phyloP scores from a whole-genome alignment of 106 monocot genomes.

The Dendrobium officinale region DNA sequence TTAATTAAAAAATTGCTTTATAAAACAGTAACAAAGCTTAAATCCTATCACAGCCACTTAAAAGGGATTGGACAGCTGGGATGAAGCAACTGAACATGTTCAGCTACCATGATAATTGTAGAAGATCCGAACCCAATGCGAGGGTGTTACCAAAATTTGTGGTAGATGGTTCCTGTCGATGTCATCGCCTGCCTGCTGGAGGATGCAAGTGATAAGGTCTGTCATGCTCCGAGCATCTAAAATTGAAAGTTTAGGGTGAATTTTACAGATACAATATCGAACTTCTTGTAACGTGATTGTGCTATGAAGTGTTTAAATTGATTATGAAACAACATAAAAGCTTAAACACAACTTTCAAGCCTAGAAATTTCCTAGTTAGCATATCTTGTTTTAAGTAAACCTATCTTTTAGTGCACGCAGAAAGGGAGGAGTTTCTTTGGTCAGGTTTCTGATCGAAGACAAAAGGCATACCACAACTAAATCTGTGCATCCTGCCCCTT shows the following conservation, averaged over 20 bases:
- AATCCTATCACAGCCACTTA: neutral
- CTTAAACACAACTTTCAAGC: too few relatives aligned
- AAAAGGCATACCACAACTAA: conserved; percentile 57
- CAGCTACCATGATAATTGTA: too few relatives aligned
- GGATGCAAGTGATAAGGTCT: conserved; percentile 72
- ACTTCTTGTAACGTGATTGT: neutral
- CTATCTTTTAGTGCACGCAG: too few relatives aligned
- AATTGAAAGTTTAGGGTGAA: neutral
- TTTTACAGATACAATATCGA: neutral
- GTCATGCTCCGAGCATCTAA: conserved; percentile 64
- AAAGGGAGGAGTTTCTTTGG: too few relatives aligned
- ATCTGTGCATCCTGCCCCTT: conserved; percentile 85
- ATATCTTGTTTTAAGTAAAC: too few relatives aligned
- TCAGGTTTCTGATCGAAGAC: too few relatives aligned
- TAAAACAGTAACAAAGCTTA: too few relatives aligned
- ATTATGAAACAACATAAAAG: neutral
- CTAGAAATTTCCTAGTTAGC: too few relatives aligned
- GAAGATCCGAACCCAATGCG: too few relatives aligned
- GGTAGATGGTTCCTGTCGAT: conserved; percentile 62
- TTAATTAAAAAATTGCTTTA: too few relatives aligned
- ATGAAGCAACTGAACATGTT: too few relatives aligned
- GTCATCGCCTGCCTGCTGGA: conserved; percentile 67
- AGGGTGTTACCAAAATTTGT: conserved; percentile 63
- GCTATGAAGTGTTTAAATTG: neutral
- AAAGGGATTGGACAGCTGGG: too few relatives aligned